Evolutionary conservation across 1,284 basidiomycete species (phyloP), one percentile per base, ranked within the genome.

Genomic region (Schizopora paradoxa): DNA sequence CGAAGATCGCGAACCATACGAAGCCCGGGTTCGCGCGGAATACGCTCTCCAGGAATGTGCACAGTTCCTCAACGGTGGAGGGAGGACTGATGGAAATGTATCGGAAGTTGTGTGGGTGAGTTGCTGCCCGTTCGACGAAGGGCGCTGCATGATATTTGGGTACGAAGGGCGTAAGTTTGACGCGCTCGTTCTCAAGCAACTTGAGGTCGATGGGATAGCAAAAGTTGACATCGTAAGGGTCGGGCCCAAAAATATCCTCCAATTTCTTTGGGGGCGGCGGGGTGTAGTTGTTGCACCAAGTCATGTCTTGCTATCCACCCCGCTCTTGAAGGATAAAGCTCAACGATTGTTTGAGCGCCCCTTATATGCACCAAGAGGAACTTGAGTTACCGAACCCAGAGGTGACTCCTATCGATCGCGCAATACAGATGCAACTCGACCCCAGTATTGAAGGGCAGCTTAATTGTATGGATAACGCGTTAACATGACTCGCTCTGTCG

Each of bases 91-190:
- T 51, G 2, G 55, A 55, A 23, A 54, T 42, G 32, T 46, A 56
- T 21, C 45, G 48, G 23, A 52, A 51, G 14, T 58, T 48, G 11
- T 47, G 41, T 6, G 45, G 49, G 37, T 37, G 60, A 44, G 40
- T 41, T 13, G 43, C 27, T 4, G 49, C 37, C 36, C 58, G 51
- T 3, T 48, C 45, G 45, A 56, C 54, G 52, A 65, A 68, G 5
- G 49, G 29, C 19, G 57, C 47, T 11, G 59, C 64, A 50, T 71
- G 66, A 27, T 61, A 37, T 2, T 58, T 49, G 0, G 67, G 63
- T 22, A 64, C 59, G 54, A 70, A 70, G 0, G 68, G 69, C 4
- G 60, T 59, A n/a, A 73, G 54, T 42, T 64, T 62, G 44, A 73
- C 60, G 41, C 66, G 68, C 2, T 58, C 44, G 6, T 60, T 66